Evolutionary conservation across 2,329 filamentous ascomycete genomes (phyloP).

Genomic region (Colletotrichum somersetense): DNA sequence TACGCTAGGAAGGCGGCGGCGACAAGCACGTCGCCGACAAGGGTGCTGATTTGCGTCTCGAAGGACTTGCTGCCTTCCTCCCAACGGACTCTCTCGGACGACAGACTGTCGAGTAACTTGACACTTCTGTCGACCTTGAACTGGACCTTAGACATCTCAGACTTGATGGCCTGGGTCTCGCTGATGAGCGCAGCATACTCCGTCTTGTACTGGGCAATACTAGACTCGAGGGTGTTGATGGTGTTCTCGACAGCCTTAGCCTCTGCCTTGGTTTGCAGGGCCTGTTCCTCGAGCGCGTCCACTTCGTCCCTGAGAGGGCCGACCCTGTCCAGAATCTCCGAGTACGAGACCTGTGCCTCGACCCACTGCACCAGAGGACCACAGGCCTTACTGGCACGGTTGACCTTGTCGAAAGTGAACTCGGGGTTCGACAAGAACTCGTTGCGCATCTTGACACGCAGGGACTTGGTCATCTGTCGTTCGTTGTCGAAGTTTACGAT

Average conservation of each 20-base stretch:
- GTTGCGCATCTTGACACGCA: constrained; percentile 89
- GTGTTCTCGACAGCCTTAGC: constrained; percentile 92
- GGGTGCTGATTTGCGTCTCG: constrained; percentile 95
- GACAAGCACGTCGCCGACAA: constrained; percentile 94
- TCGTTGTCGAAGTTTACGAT: constrained; percentile 98
- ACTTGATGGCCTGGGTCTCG: constrained; percentile 96
- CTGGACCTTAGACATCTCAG: constrained; percentile 95
- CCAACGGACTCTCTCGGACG: constrained; percentile 93
- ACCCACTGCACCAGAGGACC: constrained; percentile 98
- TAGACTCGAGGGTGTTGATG: constrained; percentile 85
- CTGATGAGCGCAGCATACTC: constrained; percentile 97
- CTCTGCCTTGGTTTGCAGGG: constrained; percentile 91
- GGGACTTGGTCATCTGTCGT: constrained; percentile 86
- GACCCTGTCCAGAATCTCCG: constrained; percentile 94
- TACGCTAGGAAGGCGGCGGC: constrained; percentile 98
- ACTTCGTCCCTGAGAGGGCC: constrained; percentile 94
- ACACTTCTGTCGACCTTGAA: constrained; percentile 99
- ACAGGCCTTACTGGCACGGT: constrained; percentile 95
- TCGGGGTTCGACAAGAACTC: constrained; percentile 94
- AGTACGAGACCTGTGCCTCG: constrained; percentile 95
- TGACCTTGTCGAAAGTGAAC: constrained; percentile 96
- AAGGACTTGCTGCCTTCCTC: constrained; percentile 98
- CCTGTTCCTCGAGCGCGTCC: constrained; percentile 85
- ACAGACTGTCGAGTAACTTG: constrained; percentile 91
- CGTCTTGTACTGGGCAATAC: constrained; percentile 94